Evolutionary conservation across 2,329 filamentous ascomycete genomes (phyloP).

Genomic region (Endoconidiophora laricicola): DNA sequence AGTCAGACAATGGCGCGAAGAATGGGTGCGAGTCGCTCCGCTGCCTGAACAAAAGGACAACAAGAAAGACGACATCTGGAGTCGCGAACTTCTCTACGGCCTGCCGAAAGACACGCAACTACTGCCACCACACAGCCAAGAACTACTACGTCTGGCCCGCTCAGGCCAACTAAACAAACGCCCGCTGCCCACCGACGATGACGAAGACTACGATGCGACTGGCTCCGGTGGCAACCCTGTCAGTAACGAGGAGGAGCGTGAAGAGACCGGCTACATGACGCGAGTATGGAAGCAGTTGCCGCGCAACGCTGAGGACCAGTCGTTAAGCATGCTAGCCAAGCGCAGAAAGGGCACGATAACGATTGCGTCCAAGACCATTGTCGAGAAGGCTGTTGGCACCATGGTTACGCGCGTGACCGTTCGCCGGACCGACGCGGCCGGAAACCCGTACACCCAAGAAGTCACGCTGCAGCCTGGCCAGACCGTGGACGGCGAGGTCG

Average conservation of each 20-base stretch:
- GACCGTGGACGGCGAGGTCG: slow-evolving; percentile 64
- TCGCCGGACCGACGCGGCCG: slow-evolving; percentile 57
- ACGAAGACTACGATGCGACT: slow-evolving; percentile 39
- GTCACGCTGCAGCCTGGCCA: slow-evolving; percentile 69
- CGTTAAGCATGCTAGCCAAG: slow-evolving; percentile 41
- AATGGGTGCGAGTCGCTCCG: slow-evolving; percentile 51
- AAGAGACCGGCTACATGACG: slow-evolving; percentile 34
- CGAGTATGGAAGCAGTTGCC: slow-evolving; percentile 46
- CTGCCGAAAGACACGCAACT: slow-evolving; percentile 79
- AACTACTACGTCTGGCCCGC: slow-evolving; percentile 64
- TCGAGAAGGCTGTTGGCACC: slow-evolving; percentile 29
- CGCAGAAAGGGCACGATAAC: slow-evolving; percentile 45
- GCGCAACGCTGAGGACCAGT: slow-evolving; percentile 37
- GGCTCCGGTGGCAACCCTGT: slow-evolving; percentile 33
- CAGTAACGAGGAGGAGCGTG: slow-evolving; percentile 47
- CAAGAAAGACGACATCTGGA: slow-evolving; percentile 51
- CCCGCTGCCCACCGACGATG: slow-evolving; percentile 43
- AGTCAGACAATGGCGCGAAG: slow-evolving; percentile 76
- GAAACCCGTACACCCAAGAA: slow-evolving; percentile 72
- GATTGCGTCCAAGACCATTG: slow-evolving; percentile 34
- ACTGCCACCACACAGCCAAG: slow-evolving; percentile 62
- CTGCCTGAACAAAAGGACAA: slow-evolving; percentile 45
- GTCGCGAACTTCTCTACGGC: slow-evolving; percentile 53
- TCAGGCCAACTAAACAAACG: slow-evolving; percentile 63
- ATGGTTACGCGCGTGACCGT: slow-evolving; percentile 66